Evolutionary conservation across 2,329 filamentous ascomycete species (phyloP).

Genomic region (Raffaelea arxii): DNA sequence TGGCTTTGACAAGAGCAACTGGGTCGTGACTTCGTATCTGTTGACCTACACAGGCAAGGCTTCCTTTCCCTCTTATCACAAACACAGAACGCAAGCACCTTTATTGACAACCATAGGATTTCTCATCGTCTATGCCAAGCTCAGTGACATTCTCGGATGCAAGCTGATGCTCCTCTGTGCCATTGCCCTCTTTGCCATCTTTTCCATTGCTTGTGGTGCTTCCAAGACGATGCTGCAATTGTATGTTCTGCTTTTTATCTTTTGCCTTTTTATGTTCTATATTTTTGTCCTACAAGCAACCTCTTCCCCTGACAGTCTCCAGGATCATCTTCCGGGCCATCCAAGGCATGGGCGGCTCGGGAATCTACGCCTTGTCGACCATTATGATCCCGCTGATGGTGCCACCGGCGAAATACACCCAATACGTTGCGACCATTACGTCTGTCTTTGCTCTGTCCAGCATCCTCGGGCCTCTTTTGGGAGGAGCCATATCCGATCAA

Average conservation of each 20-base stretch:
- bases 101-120: conserved; percentile 17
- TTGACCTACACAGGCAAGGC: conserved; percentile 34
- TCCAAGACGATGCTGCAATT: conserved; percentile 18
- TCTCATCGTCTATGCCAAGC: conserved; percentile 30
- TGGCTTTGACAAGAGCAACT: conserved; percentile 26
- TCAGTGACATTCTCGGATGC: conserved; percentile 32
- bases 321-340: conserved; percentile 26
- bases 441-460: conserved; percentile 30
- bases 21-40: conserved; percentile 39
- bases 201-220: conserved; percentile 28
- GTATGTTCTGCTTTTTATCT: conserved; percentile 10
- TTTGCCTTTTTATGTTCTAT: background rate
- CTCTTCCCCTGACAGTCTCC: background rate
- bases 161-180: conserved; percentile 22
- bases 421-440: conserved; percentile 21
- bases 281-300: background rate
- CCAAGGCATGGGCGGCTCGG: conserved; percentile 36
- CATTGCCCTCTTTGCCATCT: conserved; percentile 25
- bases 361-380: conserved; percentile 32
- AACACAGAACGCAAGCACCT: background rate
- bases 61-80: conserved; percentile 2
- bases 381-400: conserved; percentile 26
- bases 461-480: conserved; percentile 31
- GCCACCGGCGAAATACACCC: conserved; percentile 16
- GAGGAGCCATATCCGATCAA: conserved; percentile 29